Evolutionary conservation across 768 basidiomycete species (phyloP).

Genomic region (Chiua virens): DNA sequence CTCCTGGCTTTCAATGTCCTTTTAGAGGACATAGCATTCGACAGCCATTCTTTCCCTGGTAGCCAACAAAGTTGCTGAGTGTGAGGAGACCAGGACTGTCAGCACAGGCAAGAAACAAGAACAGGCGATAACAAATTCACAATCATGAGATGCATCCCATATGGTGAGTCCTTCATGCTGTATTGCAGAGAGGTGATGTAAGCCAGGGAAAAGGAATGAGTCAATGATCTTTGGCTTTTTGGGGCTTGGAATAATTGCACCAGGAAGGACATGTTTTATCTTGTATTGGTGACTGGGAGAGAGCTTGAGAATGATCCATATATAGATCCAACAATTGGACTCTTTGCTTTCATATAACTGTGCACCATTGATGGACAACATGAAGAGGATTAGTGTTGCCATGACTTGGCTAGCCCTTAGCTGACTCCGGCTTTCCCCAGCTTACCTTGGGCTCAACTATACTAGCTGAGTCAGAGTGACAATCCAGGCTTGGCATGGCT

Average conservation of each 20-base stretch:
- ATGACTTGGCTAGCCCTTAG: no score
- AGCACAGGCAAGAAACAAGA: no score
- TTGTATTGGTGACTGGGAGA: slow-evolving; percentile 6
- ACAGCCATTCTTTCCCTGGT: slow-evolving; percentile 28
- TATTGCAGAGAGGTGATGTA: background rate
- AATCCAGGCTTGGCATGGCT: no score
- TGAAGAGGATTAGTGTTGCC: slow-evolving; percentile 17
- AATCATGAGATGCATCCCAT: background rate
- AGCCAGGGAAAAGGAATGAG: slow-evolving; percentile 2
- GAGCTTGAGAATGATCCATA: slow-evolving; percentile 33
- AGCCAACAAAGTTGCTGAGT: slow-evolving; percentile 36
- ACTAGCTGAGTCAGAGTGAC: no score
- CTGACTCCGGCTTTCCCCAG: no score
- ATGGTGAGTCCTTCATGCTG: slow-evolving; percentile 1
- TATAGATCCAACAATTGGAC: slow-evolving; percentile 29
- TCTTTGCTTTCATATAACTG: slow-evolving; percentile 33
- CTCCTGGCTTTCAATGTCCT: slow-evolving; percentile 32
- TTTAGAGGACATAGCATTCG: slow-evolving; percentile 29
- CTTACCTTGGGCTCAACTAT: no score
- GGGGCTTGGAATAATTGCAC: background rate
- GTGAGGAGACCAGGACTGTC: no score
- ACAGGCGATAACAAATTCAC: background rate
- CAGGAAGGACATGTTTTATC: background rate
- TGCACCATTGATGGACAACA: slow-evolving; percentile 40
- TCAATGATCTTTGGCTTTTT: slow-evolving; percentile 3